Evolutionary conservation across 1,284 basidiomycete species (phyloP).

Genomic region (Moesziomyces antarcticus): DNA sequence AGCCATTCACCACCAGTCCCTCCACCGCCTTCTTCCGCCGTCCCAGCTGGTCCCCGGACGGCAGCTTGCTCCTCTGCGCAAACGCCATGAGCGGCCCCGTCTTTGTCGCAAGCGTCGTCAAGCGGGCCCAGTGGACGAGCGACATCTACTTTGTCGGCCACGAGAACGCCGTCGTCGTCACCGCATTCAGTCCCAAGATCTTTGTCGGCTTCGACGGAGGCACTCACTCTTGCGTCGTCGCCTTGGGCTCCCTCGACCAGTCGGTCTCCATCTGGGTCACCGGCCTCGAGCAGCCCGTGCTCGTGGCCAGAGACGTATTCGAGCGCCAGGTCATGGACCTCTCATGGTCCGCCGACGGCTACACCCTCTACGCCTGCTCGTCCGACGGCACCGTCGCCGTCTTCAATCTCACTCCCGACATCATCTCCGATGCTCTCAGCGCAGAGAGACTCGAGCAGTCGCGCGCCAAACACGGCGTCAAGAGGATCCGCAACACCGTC

Average conservation of each 20-base stretch:
- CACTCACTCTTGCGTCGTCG: slow-evolving; percentile 54
- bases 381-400: slow-evolving; percentile 93
- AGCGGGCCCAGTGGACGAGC: slow-evolving; percentile 74
- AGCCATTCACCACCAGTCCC: slow-evolving; percentile 92
- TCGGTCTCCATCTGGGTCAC: slow-evolving; percentile 55
- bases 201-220: slow-evolving; percentile 51
- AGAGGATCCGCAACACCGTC: slow-evolving; percentile 19
- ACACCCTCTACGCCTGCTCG: slow-evolving; percentile 91
- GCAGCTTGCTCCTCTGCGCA: slow-evolving; percentile 94
- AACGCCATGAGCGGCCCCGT: slow-evolving; percentile 98
- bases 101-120: slow-evolving; percentile 95
- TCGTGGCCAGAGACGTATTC: slow-evolving; percentile 93
- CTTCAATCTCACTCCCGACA: slow-evolving; percentile 81
- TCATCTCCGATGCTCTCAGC: slow-evolving; percentile 85
- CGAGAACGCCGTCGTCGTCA: slow-evolving; percentile 94
- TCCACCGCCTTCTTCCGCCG: slow-evolving; percentile 94
- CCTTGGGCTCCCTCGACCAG: slow-evolving; percentile 54
- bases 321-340: slow-evolving; percentile 94
- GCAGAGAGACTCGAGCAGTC: slow-evolving; percentile 71
- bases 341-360: slow-evolving; percentile 89
- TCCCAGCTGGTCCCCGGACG: slow-evolving; percentile 97
- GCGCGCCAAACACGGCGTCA: slow-evolving; percentile 52
- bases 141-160: slow-evolving; percentile 86
- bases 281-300: slow-evolving; percentile 84
- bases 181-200: slow-evolving; percentile 62